Evolutionary conservation across 192 early-diverging fungal species (phyloP), one percentile per base, ranked within the genome.

Genomic region (Backusella morwellensis): DNA sequence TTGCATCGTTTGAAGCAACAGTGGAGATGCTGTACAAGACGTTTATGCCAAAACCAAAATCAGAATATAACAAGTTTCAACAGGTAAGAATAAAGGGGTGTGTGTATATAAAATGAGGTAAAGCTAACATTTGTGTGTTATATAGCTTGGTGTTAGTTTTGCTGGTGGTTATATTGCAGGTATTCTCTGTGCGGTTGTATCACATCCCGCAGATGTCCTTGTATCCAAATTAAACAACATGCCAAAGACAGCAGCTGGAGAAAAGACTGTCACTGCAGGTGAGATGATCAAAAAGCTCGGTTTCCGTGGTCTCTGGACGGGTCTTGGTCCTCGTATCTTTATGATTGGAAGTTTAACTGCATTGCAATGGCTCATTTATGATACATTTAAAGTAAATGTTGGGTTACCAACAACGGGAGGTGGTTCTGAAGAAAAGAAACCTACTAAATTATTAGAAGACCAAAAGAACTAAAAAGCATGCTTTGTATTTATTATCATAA

Each of bases 341-440:
- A 97, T 97, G 95, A 93, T 97, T 79, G 95, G 95, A 85, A 94
- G 93, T 73, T 85, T 97, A 32, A 97, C 94, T 79, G 93, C 88
- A 75, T 85, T 93, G 69, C 94, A 95, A 85, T 95, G 92, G 92
- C 86, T 89, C 59, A 91, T 94, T 88, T 94, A 93, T 82, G 94
- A 94, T 88, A 86, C 86, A 73, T 93, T 91, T 89, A 94, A 94
- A 89, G 89, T 80, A 0, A 69, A 80, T 23, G 66, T 80, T 32
- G 79, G 79, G 5, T 40, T 80, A 19, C 79, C 79, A 32, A 80
- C 79, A 2, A 76, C 79, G 15, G 79, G 79, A 14, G 54, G 54
- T 23, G 23, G 54, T 0, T 7, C 54, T 11, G 54, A 59, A 23
- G 54, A 59, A 59, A 59, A 59, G 54, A 26, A 59, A 26, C 21